phyloP scores from a whole-genome alignment of 106 monocot genomes.

The Xerophyta viscosa region DNA sequence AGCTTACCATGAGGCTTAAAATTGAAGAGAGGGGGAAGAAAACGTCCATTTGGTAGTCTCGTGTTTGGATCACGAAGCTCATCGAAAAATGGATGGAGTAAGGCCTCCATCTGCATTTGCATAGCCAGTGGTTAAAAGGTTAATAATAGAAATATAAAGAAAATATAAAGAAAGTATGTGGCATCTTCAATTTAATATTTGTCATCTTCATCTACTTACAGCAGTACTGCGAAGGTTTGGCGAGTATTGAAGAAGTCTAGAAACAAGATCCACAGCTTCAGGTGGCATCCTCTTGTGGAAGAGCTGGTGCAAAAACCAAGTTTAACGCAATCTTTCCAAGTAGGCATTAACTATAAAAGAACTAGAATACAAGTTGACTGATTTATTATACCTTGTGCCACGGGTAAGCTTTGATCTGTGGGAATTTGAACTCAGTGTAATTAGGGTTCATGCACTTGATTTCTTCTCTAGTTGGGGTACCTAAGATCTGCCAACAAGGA shows the following conservation, averaged over 20 bases:
- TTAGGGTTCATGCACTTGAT: conserved; percentile 75
- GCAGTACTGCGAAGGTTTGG: conserved; percentile 68
- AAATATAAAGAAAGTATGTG: background rate
- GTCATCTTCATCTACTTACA: conserved; percentile 29
- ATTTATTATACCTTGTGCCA: conserved; percentile 46
- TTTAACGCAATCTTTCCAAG: background rate
- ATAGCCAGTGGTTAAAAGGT: background rate
- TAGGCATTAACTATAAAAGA: background rate
- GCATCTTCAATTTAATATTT: too few relatives aligned
- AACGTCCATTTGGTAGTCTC: conserved; percentile 42
- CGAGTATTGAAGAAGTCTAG: conserved; percentile 64
- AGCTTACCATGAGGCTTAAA: conserved; percentile 52
- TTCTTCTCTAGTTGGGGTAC: conserved; percentile 67
- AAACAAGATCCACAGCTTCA: conserved; percentile 68
- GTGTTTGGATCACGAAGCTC: conserved; percentile 57
- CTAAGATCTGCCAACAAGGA: conserved; percentile 28
- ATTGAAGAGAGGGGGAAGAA: conserved; percentile 55
- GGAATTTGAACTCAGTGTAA: conserved; percentile 61
- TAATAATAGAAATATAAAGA: background rate
- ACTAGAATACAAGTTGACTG: too few relatives aligned
- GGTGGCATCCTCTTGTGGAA: conserved; percentile 59
- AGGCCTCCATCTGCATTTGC: conserved; percentile 63
- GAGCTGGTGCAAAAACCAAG: conserved; percentile 17
- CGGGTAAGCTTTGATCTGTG: conserved; percentile 37
- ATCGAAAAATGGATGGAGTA: conserved; percentile 73